Base-by-base conservation (phyloP, 2,329 filamentous ascomycete genomes). In the Tolypocladium amazonense region DNA sequence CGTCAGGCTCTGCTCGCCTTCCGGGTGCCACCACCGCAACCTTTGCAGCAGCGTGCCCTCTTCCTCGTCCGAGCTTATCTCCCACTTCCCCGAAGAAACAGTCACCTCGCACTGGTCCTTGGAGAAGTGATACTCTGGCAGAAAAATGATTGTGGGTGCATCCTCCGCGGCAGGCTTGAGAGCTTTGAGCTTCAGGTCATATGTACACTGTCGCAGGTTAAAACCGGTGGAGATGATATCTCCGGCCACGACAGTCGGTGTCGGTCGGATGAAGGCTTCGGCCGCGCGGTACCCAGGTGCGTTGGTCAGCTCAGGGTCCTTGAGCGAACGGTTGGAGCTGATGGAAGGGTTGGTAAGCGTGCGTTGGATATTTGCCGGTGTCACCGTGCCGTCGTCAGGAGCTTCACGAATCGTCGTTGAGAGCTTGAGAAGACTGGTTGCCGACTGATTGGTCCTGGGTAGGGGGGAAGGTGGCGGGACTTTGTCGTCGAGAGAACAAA, bases 41-140 rank as follows among this genome's bases (percentile, higher is more conserved):
- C 83, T 83, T 76, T 97, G 93, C 62, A 91, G 78, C 65, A 85
- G 77, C 6, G 84, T 85, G 0, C 84, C 85, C 62, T 89, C 84
- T 11, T 85, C 81, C 59, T 92, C 88, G 62, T 92, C 87, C 6
- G 79, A 82, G 65, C 85, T 86, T 62, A 97, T 90, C 65, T 88
- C 86, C 92, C 92, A 99, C 70, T 93, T 94, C 8, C 95, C 95
- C 0, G 88, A 89, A 57, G 85, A 90, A 35, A 92, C 88, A 58
- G 88, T 82, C 4, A 99, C 86, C 0, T 80, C 81, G 45, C 86
- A 89, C 53, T 84, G 79, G 56, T 88, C 83, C 58, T 85, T 83
- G 1, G 93, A 92, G 71, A 96, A 99, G 74, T 99, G 94, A 69
- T 90, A 97, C 60, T 92, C 90, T 0, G 94, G 94, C 2, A 99